Base-by-base conservation (phyloP, 2,329 filamentous ascomycete genomes). In the Talaromyces amestolkiae region DNA sequence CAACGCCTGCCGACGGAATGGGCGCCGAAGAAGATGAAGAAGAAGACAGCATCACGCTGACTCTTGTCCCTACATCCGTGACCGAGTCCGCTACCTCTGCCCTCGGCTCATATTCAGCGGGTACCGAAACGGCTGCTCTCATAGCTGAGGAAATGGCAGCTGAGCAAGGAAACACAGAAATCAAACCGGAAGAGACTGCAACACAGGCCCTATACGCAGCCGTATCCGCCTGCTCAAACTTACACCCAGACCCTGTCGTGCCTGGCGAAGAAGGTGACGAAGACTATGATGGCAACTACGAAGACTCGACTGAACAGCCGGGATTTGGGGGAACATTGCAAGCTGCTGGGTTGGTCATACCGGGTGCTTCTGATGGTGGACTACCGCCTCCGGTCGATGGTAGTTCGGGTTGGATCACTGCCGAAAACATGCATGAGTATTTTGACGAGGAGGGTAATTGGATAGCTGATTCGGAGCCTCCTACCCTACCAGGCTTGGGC, bases 401-500 rank as follows among this genome's bases (percentile, higher is more conserved):
- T 17, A 82, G 81, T 65, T 81, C 80, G 1, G 81, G 81, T 9
- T 83, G 81, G 81, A 83, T 98, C 73, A 98, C 94, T 17, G 91
- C 91, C 9, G 94, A 97, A 65, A 98, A 97, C 72, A 89, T 96
- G 75, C 83, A 90, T 69, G 86, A 96, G 70, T 96, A 88, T 73
- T 91, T 95, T 77, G 91, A 95, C 71, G 88, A 85, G 68, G 85
- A 93, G 9, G 92, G 92, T 2, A 93, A 94, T 73, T 94, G 90
- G 86, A 89, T 91, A 68, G 85, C 81, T 71, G 47, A 82, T 74
- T 66, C 80, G 70, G 74, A 85, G 63, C 72, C 73, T 61, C 75
- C 76, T 61, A 69, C 69, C 59, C 69, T 77, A 65, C 69, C 73
- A 13, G 60, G 64, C 35, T 66, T 82, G 54, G 83, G 82, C 64